phyloP scores from a whole-genome alignment of 116 monocot species.

The Phalaenopsis hybrid region DNA sequence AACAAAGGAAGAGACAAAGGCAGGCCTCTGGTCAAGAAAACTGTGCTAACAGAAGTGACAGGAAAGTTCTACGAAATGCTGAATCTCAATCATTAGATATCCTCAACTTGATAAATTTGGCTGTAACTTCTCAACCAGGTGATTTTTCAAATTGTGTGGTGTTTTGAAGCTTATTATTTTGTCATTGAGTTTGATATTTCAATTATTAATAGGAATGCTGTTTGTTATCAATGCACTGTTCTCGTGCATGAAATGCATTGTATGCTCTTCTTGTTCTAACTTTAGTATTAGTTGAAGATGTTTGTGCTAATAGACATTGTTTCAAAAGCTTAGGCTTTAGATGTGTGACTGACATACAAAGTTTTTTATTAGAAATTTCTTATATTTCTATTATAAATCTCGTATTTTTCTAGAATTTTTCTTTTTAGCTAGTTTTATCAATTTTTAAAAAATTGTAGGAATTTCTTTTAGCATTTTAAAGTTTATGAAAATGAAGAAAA shows the following conservation, averaged over 20 bases:
- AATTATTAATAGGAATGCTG: background rate
- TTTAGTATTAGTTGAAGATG: background rate
- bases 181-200: background rate
- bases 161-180: background rate
- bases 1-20: conserved; percentile 70
- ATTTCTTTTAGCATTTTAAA: background rate
- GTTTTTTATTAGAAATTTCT: background rate
- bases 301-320: background rate
- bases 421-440: background rate
- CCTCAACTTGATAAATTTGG: conserved; percentile 58
- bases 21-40: conserved; percentile 25
- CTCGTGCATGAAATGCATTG: background rate
- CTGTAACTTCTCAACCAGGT: conserved; percentile 23
- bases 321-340: background rate
- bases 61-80: conserved; percentile 18
- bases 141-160: background rate
- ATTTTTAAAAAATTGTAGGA: background rate
- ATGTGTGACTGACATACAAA: background rate
- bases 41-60: conserved; percentile 24
- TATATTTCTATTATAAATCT: background rate
- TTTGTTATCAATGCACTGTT: background rate
- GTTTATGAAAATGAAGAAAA: background rate
- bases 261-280: background rate
- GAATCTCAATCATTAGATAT: conserved; percentile 68
- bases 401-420: background rate